These are phyloP conservation scores for Globisporangium echinulatum DNA, from an alignment of 352 stramenopile genomes.

Conservation along the genomic window DNA sequence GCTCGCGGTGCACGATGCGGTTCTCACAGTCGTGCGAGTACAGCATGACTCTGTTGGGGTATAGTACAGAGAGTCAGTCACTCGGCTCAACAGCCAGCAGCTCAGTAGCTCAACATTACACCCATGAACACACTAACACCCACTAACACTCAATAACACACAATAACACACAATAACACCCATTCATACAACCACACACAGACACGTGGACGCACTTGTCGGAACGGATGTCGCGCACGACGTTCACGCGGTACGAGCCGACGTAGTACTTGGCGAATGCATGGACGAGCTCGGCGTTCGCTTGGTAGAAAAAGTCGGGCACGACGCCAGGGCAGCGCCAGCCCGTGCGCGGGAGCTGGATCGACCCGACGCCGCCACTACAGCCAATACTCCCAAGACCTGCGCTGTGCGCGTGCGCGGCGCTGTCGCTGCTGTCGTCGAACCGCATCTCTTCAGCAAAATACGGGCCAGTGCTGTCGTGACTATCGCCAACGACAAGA, in stretches of 20 bases:
- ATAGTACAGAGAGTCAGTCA: neutral
- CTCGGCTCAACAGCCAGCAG: neutral
- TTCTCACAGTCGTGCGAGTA: conserved; percentile 72
- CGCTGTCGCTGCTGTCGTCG: conserved; percentile 4
- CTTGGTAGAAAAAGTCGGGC: conserved; percentile 43
- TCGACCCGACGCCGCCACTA: conserved; percentile 3
- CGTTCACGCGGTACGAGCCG: conserved; percentile 50
- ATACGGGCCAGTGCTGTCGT: conserved; percentile 11
- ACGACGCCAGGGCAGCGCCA: conserved; percentile 60
- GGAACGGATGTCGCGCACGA: conserved; percentile 54
- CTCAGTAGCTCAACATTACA: too few species aligned
- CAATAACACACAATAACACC: conserved; percentile 2
- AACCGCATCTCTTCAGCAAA: conserved; percentile 24
- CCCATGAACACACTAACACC: neutral
- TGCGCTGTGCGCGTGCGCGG: neutral
- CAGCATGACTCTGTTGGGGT: conserved; percentile 38
- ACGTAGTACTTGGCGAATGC: conserved; percentile 69
- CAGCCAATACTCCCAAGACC: too few species aligned
- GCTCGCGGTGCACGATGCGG: conserved; percentile 36
- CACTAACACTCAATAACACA: conserved; percentile 1
- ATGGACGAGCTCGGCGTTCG: conserved; percentile 43
- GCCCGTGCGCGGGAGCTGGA: conserved; percentile 43
- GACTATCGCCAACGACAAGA: conserved; percentile 4
- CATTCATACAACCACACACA: neutral
- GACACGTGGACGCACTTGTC: conserved; percentile 33